A percentile compares a stretch with the other conserved stretches of the same genome.
These are phyloP conservation scores for Phytophthora europaea DNA, from an alignment of 352 stramenopile species.

Conservation along the genomic window DNA sequence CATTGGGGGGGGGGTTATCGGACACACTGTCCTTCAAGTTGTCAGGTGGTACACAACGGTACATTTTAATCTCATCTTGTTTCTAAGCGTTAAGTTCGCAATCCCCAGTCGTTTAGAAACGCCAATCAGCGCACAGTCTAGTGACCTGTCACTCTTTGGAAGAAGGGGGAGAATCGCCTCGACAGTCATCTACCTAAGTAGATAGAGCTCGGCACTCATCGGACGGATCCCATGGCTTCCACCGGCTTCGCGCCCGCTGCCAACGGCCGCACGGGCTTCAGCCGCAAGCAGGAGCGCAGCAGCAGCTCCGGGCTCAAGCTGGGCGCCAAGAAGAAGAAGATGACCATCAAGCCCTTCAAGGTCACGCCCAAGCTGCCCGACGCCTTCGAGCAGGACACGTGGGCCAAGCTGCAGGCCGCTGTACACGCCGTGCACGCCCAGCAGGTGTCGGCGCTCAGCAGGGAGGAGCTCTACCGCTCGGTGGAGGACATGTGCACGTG, in stretches of 20 bases:
- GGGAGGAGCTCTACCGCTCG: constrained; percentile 87
- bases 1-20: background rate
- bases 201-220: background rate
- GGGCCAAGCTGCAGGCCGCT: constrained; percentile 73
- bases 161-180: background rate
- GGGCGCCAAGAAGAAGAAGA: constrained; percentile 74
- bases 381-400: constrained; percentile 83
- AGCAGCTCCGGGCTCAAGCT: constrained; percentile 25
- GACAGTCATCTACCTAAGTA: background rate
- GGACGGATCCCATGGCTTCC: constrained; percentile 36
- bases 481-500: constrained; percentile 94
- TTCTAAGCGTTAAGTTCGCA: background rate
- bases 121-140: background rate
- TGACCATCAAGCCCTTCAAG: constrained; percentile 91
- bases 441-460: constrained; percentile 67
- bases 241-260: constrained; percentile 30
- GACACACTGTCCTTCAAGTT: constrained; percentile 3
- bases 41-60: background rate
- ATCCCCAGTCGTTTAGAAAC: background rate
- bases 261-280: constrained; percentile 38
- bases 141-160: constrained; percentile 7
- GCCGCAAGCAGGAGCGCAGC: constrained; percentile 41
- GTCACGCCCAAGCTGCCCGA: constrained; percentile 77
- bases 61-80: background rate
- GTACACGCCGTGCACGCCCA: constrained; percentile 77